Conservation (phyloP, 164 flowering plant genomes). For the Chloranthus sessilifolius region DNA sequence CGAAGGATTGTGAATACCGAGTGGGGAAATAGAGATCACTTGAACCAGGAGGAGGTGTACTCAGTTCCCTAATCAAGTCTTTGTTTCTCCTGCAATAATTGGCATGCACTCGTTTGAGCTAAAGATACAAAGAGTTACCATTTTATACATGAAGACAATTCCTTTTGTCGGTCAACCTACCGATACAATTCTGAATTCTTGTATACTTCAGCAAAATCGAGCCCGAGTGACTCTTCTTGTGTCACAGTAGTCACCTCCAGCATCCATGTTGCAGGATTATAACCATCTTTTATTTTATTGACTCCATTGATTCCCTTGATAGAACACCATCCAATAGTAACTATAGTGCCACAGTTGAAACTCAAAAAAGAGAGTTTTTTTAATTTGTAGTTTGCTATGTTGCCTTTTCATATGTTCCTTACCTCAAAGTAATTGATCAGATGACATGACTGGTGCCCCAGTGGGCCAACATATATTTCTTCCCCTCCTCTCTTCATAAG, state of each 20-base stretch:
- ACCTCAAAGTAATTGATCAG: conserved; percentile 67
- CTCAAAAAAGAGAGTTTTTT: neutral
- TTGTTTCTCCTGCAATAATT: conserved; percentile 32
- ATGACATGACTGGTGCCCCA: conserved; percentile 37
- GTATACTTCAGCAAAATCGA: conserved; percentile 26
- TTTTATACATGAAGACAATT: neutral
- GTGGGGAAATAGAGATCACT: conserved; percentile 39
- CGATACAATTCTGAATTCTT: conserved; percentile 18
- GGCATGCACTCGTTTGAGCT: neutral
- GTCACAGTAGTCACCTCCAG: conserved; percentile 28
- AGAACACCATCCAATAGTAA: conserved; percentile 1
- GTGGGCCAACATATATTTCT: conserved; percentile 51
- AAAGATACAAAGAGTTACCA: neutral
- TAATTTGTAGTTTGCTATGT: neutral
- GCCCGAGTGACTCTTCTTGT: conserved; percentile 28
- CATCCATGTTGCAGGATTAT: conserved; percentile 42
- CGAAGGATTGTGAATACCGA: conserved; percentile 39
- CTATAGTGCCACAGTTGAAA: neutral
- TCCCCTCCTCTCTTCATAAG: conserved; percentile 57
- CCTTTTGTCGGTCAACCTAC: conserved; percentile 7
- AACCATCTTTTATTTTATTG: conserved; percentile 20
- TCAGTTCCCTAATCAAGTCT: conserved; percentile 25
- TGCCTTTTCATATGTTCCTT: conserved; percentile 1
- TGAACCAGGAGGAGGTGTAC: conserved; percentile 31
- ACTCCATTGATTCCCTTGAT: conserved; percentile 30